Evolutionary conservation across 192 early-diverging fungal genomes (phyloP).

Genomic region (Chytriomyces hyalinus): DNA sequence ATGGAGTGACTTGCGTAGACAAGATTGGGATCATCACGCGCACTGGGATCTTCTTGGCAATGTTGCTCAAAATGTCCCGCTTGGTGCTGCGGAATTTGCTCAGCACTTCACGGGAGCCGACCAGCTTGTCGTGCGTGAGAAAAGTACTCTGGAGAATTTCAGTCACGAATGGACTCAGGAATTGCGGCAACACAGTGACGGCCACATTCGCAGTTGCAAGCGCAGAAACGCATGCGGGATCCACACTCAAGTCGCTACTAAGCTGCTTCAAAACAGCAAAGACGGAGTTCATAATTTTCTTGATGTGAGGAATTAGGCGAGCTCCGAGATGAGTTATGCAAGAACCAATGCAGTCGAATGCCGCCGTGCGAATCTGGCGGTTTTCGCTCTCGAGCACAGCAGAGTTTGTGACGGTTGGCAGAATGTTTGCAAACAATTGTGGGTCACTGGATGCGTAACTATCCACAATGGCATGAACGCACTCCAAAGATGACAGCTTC

Average conservation of each 20-base stretch:
- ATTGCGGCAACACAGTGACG: constrained; percentile 71
- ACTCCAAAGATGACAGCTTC: constrained; percentile 79
- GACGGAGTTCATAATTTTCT: constrained; percentile 82
- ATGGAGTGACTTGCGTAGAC: constrained; percentile 54
- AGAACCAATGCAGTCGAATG: constrained; percentile 60
- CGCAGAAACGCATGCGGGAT: constrained; percentile 45
- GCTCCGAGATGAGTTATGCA: constrained; percentile 67
- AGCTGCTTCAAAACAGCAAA: constrained; percentile 49
- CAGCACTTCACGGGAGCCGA: constrained; percentile 33
- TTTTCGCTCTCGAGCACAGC: constrained; percentile 24
- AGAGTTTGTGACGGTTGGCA: constrained; percentile 46
- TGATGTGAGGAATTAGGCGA: constrained; percentile 77
- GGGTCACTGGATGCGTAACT: constrained; percentile 67
- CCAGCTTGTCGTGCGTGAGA: constrained; percentile 50
- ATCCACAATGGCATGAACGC: constrained; percentile 75
- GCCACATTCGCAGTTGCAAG: constrained; percentile 58
- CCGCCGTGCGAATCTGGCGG: constrained; percentile 37
- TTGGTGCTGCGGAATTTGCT: constrained; percentile 28
- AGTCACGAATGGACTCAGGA: constrained; percentile 73
- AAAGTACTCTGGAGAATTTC: constrained; percentile 63
- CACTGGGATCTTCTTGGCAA: constrained; percentile 65
- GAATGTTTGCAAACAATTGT: constrained; percentile 63
- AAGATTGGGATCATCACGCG: constrained; percentile 70
- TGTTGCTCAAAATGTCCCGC: constrained; percentile 51
- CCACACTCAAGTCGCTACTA: constrained; percentile 23